phyloP scores from a whole-genome alignment of 495 filamentous ascomycete species.

The Lepraria neglecta region DNA sequence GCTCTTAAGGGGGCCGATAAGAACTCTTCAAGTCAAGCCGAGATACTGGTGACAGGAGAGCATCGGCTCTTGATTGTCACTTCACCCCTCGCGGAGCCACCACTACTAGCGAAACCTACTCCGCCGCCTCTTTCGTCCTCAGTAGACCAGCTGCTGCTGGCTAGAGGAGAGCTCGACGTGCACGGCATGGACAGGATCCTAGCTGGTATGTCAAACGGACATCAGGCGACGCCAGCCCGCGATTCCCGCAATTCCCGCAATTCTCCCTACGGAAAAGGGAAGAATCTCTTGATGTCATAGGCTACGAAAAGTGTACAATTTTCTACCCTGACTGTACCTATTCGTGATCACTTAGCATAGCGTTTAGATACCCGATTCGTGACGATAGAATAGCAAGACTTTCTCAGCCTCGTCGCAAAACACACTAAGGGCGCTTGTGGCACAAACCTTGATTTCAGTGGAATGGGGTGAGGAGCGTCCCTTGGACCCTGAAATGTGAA shows the following conservation, averaged over 20 bases:
- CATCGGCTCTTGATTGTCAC: slow-evolving; percentile 56
- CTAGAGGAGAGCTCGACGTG: slow-evolving; percentile 44
- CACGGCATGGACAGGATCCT: slow-evolving; percentile 48
- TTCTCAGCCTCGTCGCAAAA: slow-evolving; percentile 7
- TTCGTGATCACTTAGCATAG: slow-evolving; percentile 1
- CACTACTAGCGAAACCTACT: slow-evolving; percentile 16
- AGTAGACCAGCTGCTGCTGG: slow-evolving; percentile 42
- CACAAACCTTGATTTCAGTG: not conserved
- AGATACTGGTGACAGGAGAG: slow-evolving; percentile 60
- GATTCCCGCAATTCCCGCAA: not conserved
- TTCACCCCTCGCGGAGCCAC: slow-evolving; percentile 34
- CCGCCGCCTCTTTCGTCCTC: slow-evolving; percentile 22
- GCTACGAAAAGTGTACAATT: not conserved
- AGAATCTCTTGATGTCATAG: slow-evolving; percentile 12
- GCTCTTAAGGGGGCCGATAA: slow-evolving; percentile 28
- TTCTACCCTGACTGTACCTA: not conserved
- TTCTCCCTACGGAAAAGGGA: slow-evolving; percentile 9
- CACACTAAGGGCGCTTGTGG: not conserved
- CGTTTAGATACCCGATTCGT: slow-evolving; percentile 12
- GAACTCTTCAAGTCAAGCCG: slow-evolving; percentile 42
- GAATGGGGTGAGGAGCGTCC: not conserved
- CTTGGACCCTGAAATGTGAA: not conserved
- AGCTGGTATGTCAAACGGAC: slow-evolving; percentile 39
- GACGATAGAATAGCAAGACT: too few species aligned
- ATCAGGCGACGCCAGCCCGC: slow-evolving; percentile 5